phyloP scores from a whole-genome alignment of 179 eudicot genomes.

The Silene coronaria region DNA sequence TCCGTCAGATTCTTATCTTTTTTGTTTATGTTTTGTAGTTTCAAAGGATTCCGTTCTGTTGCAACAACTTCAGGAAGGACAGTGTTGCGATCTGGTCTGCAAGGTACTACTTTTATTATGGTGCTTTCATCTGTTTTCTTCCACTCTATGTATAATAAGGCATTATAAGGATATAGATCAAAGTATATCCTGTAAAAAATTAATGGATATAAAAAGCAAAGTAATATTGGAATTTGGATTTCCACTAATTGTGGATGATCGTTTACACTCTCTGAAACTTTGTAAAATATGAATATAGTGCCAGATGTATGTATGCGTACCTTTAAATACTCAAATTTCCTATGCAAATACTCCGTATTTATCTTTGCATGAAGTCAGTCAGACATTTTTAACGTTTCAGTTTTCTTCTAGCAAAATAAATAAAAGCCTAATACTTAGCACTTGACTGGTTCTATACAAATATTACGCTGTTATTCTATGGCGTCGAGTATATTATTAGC shows the following conservation, averaged over 20 bases:
- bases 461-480: not conserved
- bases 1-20: not conserved
- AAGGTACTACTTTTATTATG: slow-evolving; percentile 43
- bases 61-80: slow-evolving; percentile 56
- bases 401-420: no score
- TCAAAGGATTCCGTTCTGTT: slow-evolving; percentile 33
- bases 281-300: no score
- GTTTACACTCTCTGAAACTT: no score
- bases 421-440: no score
- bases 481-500: not conserved
- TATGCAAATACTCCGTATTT: no score
- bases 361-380: no score
- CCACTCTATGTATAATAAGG: not conserved
- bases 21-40: slow-evolving; percentile 28
- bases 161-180: not conserved
- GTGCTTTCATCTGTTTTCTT: not conserved
- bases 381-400: no score
- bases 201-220: not conserved
- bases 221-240: not conserved
- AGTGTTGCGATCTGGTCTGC: slow-evolving; percentile 48
- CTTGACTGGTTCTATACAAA: not conserved
- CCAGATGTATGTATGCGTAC: no score
- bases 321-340: no score
- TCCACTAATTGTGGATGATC: not conserved
- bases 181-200: not conserved